Percentiles rank a stretch among this genome's conserved stretches.
phyloP scores from a whole-genome alignment of 345 rosid genomes.

The Rhizophora apiculata region DNA sequence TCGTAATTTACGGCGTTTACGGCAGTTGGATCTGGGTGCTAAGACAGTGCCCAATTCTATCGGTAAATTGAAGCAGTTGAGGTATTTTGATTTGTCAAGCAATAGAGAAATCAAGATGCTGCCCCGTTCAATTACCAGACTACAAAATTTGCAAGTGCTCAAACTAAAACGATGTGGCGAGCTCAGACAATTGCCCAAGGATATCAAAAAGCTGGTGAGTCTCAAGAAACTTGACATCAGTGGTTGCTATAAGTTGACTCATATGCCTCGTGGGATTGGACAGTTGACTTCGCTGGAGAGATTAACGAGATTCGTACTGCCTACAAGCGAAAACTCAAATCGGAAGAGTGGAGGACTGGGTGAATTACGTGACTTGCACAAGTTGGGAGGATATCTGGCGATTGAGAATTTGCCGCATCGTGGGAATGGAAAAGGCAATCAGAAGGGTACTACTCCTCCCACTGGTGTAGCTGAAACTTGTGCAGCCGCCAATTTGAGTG shows the following conservation, averaged over 20 bases:
- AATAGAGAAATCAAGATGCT: neutral
- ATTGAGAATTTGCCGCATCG: neutral
- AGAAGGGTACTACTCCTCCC: too few species aligned
- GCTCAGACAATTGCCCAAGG: conserved; percentile 8
- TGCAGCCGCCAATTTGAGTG: conserved; percentile 15
- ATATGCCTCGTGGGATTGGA: conserved; percentile 26
- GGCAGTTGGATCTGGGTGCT: conserved; percentile 8
- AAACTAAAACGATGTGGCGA: neutral
- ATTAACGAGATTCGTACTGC: conserved; percentile 12
- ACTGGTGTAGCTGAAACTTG: too few species aligned
- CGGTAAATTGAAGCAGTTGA: conserved; percentile 20
- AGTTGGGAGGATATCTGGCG: conserved; percentile 9
- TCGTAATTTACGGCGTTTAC: conserved; percentile 10
- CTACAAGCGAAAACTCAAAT: neutral
- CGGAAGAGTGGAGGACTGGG: neutral
- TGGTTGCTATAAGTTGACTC: neutral
- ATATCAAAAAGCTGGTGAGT: conserved; percentile 4
- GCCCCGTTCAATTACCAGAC: conserved; percentile 10
- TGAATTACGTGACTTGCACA: conserved; percentile 17
- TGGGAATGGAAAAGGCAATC: neutral
- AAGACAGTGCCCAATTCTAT: conserved; percentile 16
- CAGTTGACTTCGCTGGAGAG: conserved; percentile 20
- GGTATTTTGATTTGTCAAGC: conserved; percentile 5
- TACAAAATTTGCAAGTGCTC: conserved; percentile 20
- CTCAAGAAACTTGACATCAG: conserved; percentile 1